Base-by-base conservation (phyloP, 192 early-diverging fungal species). In the Podila verticillata region DNA sequence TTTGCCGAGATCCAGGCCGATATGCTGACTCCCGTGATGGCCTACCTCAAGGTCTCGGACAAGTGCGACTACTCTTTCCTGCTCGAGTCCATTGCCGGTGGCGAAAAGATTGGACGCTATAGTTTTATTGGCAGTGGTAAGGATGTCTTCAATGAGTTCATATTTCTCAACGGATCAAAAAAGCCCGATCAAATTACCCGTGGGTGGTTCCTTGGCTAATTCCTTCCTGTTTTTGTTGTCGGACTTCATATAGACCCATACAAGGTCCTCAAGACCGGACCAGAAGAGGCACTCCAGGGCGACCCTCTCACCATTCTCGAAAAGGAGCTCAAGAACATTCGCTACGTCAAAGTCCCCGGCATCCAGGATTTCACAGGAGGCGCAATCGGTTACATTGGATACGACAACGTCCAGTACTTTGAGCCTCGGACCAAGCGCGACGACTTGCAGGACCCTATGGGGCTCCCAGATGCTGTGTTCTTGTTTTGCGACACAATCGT, bases 371-470 rank as follows among this genome's bases (percentile, higher is more conserved):
- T 96, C 65, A 96, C 95, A 63, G 97, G 97, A 77, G 98, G 98
- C 29, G 98, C 97, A 5, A 92, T 99, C 61, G 98, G 98, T 22
- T 99, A 97, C 82, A 95, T 99, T 63, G 88, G 93, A 51, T 99
- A 97, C 84, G 98, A 99, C 81, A 99, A 97, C 67, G 92, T 98
- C 54, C 93, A 94, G 81, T 95, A 97, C 82, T 99, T 99, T 92
- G 98, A 99, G 85, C 97, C 97, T 10, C 92, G 92, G 57, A 95
- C 95, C 2, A 92, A 89, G 48, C 86, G 90, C 57, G 77, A 79
- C 15, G 88, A 92, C 13, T 75, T 98, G 30, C 81, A 89, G 24
- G 98, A 99, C 74, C 92, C 95, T 13, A 82, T 98, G 20, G 94
- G 87, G 17, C 85, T 99, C 19, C 98, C 98, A 32, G 98, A 99